Evolutionary conservation across 2,329 filamentous ascomycete species (phyloP).

Genomic region (Nothophoma quercina): DNA sequence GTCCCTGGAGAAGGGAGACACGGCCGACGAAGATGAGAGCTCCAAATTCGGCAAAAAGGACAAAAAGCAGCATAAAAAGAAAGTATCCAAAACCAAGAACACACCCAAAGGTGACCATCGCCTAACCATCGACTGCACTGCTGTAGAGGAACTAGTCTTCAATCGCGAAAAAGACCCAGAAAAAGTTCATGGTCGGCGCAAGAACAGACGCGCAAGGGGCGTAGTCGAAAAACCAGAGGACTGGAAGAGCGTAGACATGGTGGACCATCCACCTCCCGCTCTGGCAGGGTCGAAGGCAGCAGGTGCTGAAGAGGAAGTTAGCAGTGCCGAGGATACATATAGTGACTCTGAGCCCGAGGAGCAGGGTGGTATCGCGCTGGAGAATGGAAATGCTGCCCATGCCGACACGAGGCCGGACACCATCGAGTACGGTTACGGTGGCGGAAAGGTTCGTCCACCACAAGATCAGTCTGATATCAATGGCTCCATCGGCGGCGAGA

Average conservation of each 20-base stretch:
- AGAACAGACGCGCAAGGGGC: conserved; percentile 54
- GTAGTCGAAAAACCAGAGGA: conserved; percentile 50
- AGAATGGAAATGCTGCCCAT: not conserved
- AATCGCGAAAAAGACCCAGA: conserved; percentile 55
- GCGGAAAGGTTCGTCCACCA: conserved; percentile 49
- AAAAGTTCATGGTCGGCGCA: conserved; percentile 55
- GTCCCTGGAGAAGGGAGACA: conserved; percentile 1
- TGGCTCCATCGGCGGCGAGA: conserved; percentile 64
- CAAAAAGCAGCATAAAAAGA: conserved; percentile 37
- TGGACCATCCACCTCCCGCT: conserved; percentile 34
- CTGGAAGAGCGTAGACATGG: conserved; percentile 57
- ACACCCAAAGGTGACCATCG: conserved; percentile 59
- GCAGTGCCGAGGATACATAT: conserved; percentile 11
- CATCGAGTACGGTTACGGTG: conserved; percentile 37
- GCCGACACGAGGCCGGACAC: conserved; percentile 5
- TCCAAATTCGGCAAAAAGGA: conserved; percentile 17
- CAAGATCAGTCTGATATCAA: conserved; percentile 61
- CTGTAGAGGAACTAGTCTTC: conserved; percentile 62
- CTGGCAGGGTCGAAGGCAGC: conserved; percentile 18
- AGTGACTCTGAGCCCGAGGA: conserved; percentile 26
- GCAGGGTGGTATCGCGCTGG: conserved; percentile 5
- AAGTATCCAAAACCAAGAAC: conserved; percentile 25
- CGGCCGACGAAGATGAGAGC: conserved; percentile 1
- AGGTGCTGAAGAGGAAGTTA: not conserved
- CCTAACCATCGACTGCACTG: conserved; percentile 58